Conservation (phyloP, 768 basidiomycete species). For the Leccinum longicurvipes region DNA sequence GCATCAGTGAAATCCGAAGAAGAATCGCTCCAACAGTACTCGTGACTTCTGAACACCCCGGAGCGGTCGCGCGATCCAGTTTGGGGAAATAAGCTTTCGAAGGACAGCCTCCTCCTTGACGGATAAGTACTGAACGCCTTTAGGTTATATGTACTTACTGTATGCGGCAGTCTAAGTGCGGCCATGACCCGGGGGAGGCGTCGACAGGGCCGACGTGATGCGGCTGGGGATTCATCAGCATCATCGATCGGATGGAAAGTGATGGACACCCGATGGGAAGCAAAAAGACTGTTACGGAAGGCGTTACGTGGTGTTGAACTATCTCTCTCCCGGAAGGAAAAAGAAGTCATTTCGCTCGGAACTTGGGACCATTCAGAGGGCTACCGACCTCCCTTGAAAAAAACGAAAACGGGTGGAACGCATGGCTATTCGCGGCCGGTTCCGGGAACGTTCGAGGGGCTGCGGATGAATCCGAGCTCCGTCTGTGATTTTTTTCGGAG, state of each 20-base stretch:
- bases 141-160: background rate
- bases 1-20: background rate
- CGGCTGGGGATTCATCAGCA: background rate
- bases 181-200: background rate
- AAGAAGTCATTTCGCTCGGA: background rate
- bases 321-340: background rate
- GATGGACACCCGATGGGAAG: background rate
- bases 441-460: background rate
- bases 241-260: too few relatives aligned
- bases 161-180: background rate
- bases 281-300: background rate
- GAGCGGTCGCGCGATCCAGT: background rate
- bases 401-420: background rate
- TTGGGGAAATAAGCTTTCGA: slow-evolving; percentile 4
- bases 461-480: background rate
- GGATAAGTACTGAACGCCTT: background rate
- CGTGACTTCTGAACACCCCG: background rate
- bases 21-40: background rate
- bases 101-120: background rate
- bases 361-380: background rate
- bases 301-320: background rate
- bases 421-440: background rate
- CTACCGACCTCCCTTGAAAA: background rate
- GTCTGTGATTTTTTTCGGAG: background rate
- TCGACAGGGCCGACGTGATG: background rate